Evolutionary conservation across 208 protist genomes (phyloP).

Genomic region (Porcisia hertigi): DNA sequence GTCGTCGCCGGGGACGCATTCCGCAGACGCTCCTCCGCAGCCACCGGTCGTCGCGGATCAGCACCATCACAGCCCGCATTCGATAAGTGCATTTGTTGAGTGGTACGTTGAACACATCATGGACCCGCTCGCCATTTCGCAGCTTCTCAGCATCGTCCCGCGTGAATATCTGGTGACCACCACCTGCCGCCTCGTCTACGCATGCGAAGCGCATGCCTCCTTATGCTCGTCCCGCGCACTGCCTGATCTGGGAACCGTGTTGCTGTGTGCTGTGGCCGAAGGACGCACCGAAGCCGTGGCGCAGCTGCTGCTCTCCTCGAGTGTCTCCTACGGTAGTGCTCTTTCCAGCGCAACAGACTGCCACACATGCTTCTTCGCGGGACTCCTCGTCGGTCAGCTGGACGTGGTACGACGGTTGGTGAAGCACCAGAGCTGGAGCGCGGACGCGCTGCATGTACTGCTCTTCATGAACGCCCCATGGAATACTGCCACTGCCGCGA

Average conservation of each 20-base stretch:
- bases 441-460: slow-evolving; percentile 60
- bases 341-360: slow-evolving; percentile 30
- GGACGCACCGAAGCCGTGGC: slow-evolving; percentile 57
- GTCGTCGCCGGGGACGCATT: not conserved
- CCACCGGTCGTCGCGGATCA: not conserved
- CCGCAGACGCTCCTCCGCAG: not conserved
- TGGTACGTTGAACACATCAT: slow-evolving; percentile 84
- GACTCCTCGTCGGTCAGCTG: slow-evolving; percentile 66
- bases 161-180: slow-evolving; percentile 76
- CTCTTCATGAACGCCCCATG: slow-evolving; percentile 46
- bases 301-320: slow-evolving; percentile 59
- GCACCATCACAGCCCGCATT: slow-evolving; percentile 34
- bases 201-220: slow-evolving; percentile 48
- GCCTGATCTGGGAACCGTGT: slow-evolving; percentile 75
- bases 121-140: slow-evolving; percentile 77
- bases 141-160: slow-evolving; percentile 76
- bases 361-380: slow-evolving; percentile 60
- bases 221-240: slow-evolving; percentile 53
- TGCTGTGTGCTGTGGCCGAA: slow-evolving; percentile 65
- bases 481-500: slow-evolving; percentile 6
- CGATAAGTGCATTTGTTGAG: slow-evolving; percentile 75
- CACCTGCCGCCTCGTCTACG: slow-evolving; percentile 68
- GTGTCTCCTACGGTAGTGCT: slow-evolving; percentile 64
- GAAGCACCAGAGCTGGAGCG: slow-evolving; percentile 64
- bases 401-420: slow-evolving; percentile 59